Percentiles rank a stretch among this genome's conserved stretches.
phyloP scores from a whole-genome alignment of 768 basidiomycete species.

The Cantharellus anzutake region DNA sequence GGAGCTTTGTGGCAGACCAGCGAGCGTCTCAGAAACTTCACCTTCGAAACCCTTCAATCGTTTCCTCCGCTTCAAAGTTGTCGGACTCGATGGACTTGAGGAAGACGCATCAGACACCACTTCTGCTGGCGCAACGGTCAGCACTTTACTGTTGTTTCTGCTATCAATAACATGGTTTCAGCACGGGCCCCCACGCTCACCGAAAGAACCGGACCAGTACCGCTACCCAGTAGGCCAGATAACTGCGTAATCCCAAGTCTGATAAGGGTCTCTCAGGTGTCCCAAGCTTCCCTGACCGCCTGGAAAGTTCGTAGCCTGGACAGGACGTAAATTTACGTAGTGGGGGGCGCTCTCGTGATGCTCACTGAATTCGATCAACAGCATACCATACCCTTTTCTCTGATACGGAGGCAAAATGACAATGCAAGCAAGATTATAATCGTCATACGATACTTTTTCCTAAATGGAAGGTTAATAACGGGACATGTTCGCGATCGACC shows the following conservation, averaged over 20 bases:
- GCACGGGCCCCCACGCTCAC: conserved; percentile 24
- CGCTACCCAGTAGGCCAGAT: conserved; percentile 68
- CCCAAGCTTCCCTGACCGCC: conserved; percentile 57
- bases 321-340: not conserved
- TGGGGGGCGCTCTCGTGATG: not conserved
- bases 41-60: conserved; percentile 8
- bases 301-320: conserved; percentile 82
- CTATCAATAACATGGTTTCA: not conserved
- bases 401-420: conserved; percentile 90
- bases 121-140: not conserved
- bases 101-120: no score
- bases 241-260: conserved; percentile 78
- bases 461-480: conserved; percentile 13
- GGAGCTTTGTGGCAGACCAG: conserved; percentile 15
- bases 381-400: conserved; percentile 74
- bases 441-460: conserved; percentile 93
- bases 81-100: not conserved
- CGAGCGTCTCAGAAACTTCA: conserved; percentile 12
- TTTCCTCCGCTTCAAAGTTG: conserved; percentile 3
- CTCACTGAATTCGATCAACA: conserved; percentile 96
- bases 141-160: not conserved
- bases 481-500: not conserved
- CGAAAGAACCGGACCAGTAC: conserved; percentile 71
- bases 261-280: conserved; percentile 93
- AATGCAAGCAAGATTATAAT: conserved; percentile 95